A percentile compares a stretch with the other conserved stretches of the same genome.
These are phyloP conservation scores for Arthrobotrys sinensis DNA, from an alignment of 2,329 filamentous ascomycete genomes.

Conservation along the genomic window DNA sequence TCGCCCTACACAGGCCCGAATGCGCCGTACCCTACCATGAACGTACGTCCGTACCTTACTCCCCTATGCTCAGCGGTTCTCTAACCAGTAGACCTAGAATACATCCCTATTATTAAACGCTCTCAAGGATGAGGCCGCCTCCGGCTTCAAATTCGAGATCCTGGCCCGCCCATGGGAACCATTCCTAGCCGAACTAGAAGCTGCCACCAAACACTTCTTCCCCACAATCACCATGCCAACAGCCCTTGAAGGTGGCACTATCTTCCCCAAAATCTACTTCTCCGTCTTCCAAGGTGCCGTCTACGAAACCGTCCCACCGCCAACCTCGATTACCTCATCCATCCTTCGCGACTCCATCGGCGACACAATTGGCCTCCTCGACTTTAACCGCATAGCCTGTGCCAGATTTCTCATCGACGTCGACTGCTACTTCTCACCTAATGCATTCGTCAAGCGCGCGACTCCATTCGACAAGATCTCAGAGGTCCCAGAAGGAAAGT, in stretches of 20 bases:
- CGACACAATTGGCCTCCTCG: slow-evolving; percentile 93
- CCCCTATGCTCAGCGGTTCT: slow-evolving; percentile 74
- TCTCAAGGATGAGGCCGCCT: slow-evolving; percentile 66
- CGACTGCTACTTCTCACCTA: slow-evolving; percentile 91
- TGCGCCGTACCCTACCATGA: slow-evolving; percentile 68
- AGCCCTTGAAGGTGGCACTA: slow-evolving; percentile 73
- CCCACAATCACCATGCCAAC: slow-evolving; percentile 81
- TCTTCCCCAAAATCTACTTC: slow-evolving; percentile 92
- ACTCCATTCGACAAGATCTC: slow-evolving; percentile 90
- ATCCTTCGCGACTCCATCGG: slow-evolving; percentile 87
- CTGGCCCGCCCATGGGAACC: slow-evolving; percentile 79
- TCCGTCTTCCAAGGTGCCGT: slow-evolving; percentile 89
- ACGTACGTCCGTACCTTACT: slow-evolving; percentile 70
- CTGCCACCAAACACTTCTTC: slow-evolving; percentile 80
- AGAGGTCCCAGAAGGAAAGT: slow-evolving; percentile 75
- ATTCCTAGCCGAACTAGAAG: slow-evolving; percentile 75
- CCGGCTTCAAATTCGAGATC: slow-evolving; percentile 64
- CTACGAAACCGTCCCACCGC: slow-evolving; percentile 80
- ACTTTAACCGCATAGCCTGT: slow-evolving; percentile 90
- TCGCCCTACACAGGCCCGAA: slow-evolving; percentile 78
- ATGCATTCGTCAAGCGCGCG: slow-evolving; percentile 92
- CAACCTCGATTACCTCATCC: slow-evolving; percentile 82
- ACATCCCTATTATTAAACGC: slow-evolving; percentile 69
- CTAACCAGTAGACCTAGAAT: slow-evolving; percentile 77
- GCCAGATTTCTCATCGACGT: slow-evolving; percentile 93